Percentiles rank a stretch among this genome's conserved stretches.
phyloP scores from a whole-genome alignment of 2,329 filamentous ascomycete genomes.

The Lithohypha guttulata region DNA sequence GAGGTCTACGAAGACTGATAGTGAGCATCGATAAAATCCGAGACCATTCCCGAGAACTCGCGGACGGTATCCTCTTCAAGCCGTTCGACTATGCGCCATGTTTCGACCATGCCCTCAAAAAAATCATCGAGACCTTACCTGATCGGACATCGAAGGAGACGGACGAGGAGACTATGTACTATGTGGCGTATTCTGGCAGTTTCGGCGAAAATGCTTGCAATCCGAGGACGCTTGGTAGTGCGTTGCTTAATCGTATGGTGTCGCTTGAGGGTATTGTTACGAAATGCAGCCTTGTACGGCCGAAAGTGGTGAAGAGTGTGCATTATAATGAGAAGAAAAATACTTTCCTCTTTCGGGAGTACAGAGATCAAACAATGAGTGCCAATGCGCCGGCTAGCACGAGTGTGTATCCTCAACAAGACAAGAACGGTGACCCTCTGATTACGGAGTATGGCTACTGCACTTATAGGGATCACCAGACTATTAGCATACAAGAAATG shows the following conservation, averaged over 20 bases:
- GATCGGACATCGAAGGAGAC: conserved; percentile 66
- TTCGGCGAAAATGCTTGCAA: conserved; percentile 95
- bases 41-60: conserved; percentile 72
- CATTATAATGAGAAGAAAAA: conserved; percentile 85
- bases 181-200: conserved; percentile 93
- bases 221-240: conserved; percentile 78
- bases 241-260: conserved; percentile 90
- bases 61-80: conserved; percentile 64
- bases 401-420: conserved; percentile 87
- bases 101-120: conserved; percentile 82
- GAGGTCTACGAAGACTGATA: conserved; percentile 47
- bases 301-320: conserved; percentile 96
- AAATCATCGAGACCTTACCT: conserved; percentile 70
- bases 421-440: conserved; percentile 83
- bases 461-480: conserved; percentile 93
- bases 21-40: conserved; percentile 86
- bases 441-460: conserved; percentile 94
- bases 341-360: conserved; percentile 80
- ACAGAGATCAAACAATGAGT: conserved; percentile 95
- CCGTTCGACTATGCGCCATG: conserved; percentile 83
- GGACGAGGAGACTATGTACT: conserved; percentile 69
- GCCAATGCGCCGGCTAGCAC: conserved; percentile 73
- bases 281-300: conserved; percentile 84
- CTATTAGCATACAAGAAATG: conserved; percentile 98
- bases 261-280: conserved; percentile 96